These are phyloP conservation scores for Lasiodiplodia theobromae DNA, from an alignment of 2,329 filamentous ascomycete species.

Conservation along the genomic window DNA sequence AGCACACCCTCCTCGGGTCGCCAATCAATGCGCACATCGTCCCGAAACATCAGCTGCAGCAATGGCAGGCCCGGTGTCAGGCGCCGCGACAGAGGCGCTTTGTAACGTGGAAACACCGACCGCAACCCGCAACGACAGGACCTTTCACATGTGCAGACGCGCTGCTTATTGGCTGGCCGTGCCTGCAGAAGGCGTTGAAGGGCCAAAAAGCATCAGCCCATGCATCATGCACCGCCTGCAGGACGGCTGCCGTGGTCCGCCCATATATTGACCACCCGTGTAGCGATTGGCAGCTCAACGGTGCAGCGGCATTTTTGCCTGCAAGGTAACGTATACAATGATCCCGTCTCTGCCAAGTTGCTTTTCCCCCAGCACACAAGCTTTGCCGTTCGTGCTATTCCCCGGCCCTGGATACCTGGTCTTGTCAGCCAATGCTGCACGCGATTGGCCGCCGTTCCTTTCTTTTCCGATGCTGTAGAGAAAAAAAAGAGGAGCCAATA, in stretches of 20 bases:
- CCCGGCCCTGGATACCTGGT: neutral
- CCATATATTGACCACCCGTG: slow-evolving; percentile 5
- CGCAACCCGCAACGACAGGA: neutral
- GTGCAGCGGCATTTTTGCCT: slow-evolving; percentile 2
- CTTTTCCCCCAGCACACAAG: slow-evolving; percentile 1
- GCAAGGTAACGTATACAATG: slow-evolving; percentile 13
- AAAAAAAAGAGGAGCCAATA: neutral
- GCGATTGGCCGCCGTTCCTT: neutral
- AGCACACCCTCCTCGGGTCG: neutral
- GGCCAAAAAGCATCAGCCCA: slow-evolving; percentile 1
- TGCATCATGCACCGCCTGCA: neutral
- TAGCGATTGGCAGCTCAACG: slow-evolving; percentile 2
- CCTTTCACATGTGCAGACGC: neutral
- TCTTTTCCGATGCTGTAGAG: neutral
- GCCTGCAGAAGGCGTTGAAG: neutral
- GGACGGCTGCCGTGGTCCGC: slow-evolving; percentile 1
- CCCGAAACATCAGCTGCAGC: slow-evolving; percentile 18
- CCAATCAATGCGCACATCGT: slow-evolving; percentile 11
- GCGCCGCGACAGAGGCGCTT: slow-evolving; percentile 4
- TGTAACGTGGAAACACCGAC: neutral
- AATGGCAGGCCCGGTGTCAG: slow-evolving; percentile 5
- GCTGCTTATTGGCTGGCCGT: neutral
- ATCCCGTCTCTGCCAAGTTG: slow-evolving; percentile 5
- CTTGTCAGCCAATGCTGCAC: neutral
- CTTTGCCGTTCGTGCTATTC: neutral